Percentiles rank a stretch among this genome's conserved stretches.
phyloP scores from a whole-genome alignment of 345 rosid species.

The Excoecaria cochinchinensis region DNA sequence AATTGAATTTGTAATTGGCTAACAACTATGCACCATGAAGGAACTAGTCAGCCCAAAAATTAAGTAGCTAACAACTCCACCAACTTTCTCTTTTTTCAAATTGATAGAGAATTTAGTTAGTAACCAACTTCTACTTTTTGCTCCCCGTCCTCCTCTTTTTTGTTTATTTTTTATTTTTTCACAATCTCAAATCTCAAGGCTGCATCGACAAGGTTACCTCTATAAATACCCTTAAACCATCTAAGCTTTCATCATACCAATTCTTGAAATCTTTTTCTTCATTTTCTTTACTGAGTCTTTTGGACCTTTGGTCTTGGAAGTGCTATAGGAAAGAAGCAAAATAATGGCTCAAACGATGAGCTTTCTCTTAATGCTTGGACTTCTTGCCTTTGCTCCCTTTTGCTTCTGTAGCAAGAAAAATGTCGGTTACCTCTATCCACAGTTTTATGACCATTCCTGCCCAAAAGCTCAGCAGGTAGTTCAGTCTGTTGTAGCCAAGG shows the following conservation, averaged over 20 bases:
- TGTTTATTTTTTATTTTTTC: no score
- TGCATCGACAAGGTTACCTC: constrained; percentile 9
- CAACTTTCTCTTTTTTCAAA: constrained; percentile 7
- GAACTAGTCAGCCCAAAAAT: constrained; percentile 23
- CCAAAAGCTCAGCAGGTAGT: constrained; percentile 28
- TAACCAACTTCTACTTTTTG: constrained; percentile 44
- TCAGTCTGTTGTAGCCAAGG: constrained; percentile 33
- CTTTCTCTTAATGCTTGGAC: constrained; percentile 32
- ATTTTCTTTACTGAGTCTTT: not conserved
- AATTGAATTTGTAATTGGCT: not conserved
- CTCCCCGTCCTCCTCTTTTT: constrained; percentile 15
- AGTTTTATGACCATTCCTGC: constrained; percentile 31
- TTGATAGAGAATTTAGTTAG: constrained; percentile 17
- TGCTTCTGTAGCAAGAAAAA: constrained; percentile 34
- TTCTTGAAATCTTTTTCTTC: constrained; percentile 9
- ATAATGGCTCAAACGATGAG: constrained; percentile 38
- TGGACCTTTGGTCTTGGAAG: constrained; percentile 23
- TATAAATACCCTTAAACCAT: constrained; percentile 34
- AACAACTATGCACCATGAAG: constrained; percentile 6
- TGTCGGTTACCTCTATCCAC: constrained; percentile 37
- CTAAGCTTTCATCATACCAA: constrained; percentile 23
- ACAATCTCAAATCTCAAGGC: constrained; percentile 25
- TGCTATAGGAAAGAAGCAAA: not conserved
- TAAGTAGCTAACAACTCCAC: constrained; percentile 33
- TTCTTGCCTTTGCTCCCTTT: constrained; percentile 51